Evolutionary conservation across 2,329 filamentous ascomycete species (phyloP).

Genomic region (Xylariaceae sp.): DNA sequence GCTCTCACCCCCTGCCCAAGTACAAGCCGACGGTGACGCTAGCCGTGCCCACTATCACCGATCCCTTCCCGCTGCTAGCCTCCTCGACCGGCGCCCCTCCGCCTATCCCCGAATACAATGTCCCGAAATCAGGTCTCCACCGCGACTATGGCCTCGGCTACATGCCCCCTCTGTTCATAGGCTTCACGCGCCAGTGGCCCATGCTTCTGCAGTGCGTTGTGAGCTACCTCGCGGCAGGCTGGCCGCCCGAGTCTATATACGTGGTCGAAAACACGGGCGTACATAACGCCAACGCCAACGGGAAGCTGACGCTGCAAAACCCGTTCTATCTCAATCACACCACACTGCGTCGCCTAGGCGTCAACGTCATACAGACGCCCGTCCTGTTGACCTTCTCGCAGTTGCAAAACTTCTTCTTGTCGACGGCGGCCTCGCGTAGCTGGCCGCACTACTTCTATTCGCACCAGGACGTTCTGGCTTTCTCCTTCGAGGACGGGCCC

Average conservation of each 20-base stretch:
- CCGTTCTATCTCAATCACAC: conserved; percentile 44
- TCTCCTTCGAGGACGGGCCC: conserved; percentile 34
- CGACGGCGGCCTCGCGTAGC: conserved; percentile 35
- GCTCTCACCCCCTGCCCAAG: conserved; percentile 24
- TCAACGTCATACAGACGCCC: conserved; percentile 42
- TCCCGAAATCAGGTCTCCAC: conserved; percentile 29
- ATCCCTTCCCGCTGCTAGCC: conserved; percentile 25
- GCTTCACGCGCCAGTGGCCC: conserved; percentile 44
- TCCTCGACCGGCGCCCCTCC: conserved; percentile 24
- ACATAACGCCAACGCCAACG: conserved; percentile 37
- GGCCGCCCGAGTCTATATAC: conserved; percentile 43
- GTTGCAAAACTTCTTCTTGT: conserved; percentile 49
- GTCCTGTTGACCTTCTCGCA: conserved; percentile 48
- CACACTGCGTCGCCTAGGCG: conserved; percentile 30
- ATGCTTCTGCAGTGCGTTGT: conserved; percentile 42
- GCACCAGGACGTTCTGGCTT: conserved; percentile 45
- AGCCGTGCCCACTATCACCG: conserved; percentile 18
- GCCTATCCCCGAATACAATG: conserved; percentile 32
- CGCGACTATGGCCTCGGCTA: conserved; percentile 29
- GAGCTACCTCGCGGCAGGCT: conserved; percentile 43
- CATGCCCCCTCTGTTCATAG: conserved; percentile 41
- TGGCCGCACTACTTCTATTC: conserved; percentile 49
- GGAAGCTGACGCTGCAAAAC: conserved; percentile 37
- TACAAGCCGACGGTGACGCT: conserved; percentile 25
- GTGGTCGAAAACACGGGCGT: conserved; percentile 46